Evolutionary conservation across 495 filamentous ascomycete genomes (phyloP), one percentile per base, ranked within the genome.

Genomic region (Trypethelium eluteriae): DNA sequence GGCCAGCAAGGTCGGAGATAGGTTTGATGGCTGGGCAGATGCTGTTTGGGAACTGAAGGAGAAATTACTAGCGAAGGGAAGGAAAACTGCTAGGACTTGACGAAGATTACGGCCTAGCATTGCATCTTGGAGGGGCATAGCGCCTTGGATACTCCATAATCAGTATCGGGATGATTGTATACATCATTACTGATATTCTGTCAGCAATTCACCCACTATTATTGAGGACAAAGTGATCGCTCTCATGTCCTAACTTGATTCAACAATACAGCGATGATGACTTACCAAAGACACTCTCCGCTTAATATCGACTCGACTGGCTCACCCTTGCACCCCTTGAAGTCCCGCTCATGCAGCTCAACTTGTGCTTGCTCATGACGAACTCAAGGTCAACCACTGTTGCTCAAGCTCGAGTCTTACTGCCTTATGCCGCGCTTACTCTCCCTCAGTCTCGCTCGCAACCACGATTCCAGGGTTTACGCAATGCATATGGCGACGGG

Each of bases 31-130:
- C 18, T 90, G 88, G 88, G 80, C 77, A 49, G 77, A 79, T 66
- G 82, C 79, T 2, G 78, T 89, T 2, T 69, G 78, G 65, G 86
- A 87, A 70, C 73, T 89, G 66, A 76, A 81, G 57, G 78, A 77
- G 68, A 82, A 77, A 73, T 72, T 90, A 65, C 70, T 83, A 71
- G 82, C 80, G 0, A 81, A 78, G 66, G 86, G 86, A 36, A 73
- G 75, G 64, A 88, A 84, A 75, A 73, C 41, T 7, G 1, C 41
- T 7, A 44, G 41, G 14, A 14, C 14, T 14, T 44, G 41, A 44
- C 41, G 41, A 44, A 7, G 6, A 44, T 44, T 44, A 44, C 41
- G 25, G 25, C 25, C 1, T 25, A 25, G 25, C 25, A 25, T 25
- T 25, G 25, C 25, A 25, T 25, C 25, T 25, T 25, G 25, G 25